Evolutionary conservation across 345 rosid genomes (phyloP).

Genomic region (Populus nigra): DNA sequence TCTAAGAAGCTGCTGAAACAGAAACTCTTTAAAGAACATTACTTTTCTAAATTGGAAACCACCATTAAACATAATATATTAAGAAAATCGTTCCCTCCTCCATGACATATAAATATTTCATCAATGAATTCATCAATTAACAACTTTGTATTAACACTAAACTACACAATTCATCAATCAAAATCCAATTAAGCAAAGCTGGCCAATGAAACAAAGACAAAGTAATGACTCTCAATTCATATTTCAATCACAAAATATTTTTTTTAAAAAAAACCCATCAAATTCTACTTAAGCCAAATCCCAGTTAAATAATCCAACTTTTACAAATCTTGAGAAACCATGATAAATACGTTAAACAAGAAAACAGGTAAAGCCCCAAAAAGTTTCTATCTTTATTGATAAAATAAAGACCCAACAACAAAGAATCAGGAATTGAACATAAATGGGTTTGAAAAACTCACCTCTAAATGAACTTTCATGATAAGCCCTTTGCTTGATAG

Average conservation of each 20-base stretch:
- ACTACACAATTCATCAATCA: not conserved
- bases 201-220: not conserved
- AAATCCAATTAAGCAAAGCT: not conserved
- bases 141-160: not conserved
- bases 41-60: not conserved
- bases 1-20: not conserved
- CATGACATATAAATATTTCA: not conserved
- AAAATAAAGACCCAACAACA: not conserved
- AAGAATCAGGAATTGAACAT: not conserved
- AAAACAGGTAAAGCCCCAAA: constrained; percentile 9
- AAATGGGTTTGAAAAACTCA: constrained; percentile 24
- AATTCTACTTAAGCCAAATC: not conserved
- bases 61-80: not conserved
- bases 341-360: not conserved
- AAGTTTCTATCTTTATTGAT: not conserved
- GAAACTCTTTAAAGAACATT: not conserved
- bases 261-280: not conserved
- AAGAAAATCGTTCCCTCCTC: not conserved
- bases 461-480: constrained; percentile 46
- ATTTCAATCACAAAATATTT: not conserved
- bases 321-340: not conserved
- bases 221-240: not conserved
- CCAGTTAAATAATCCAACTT: not conserved
- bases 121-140: not conserved
- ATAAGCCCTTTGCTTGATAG: constrained; percentile 36